These are phyloP conservation scores for Colletotrichum coccodes DNA, from an alignment of 2,329 filamentous ascomycete species.

Conservation along the genomic window DNA sequence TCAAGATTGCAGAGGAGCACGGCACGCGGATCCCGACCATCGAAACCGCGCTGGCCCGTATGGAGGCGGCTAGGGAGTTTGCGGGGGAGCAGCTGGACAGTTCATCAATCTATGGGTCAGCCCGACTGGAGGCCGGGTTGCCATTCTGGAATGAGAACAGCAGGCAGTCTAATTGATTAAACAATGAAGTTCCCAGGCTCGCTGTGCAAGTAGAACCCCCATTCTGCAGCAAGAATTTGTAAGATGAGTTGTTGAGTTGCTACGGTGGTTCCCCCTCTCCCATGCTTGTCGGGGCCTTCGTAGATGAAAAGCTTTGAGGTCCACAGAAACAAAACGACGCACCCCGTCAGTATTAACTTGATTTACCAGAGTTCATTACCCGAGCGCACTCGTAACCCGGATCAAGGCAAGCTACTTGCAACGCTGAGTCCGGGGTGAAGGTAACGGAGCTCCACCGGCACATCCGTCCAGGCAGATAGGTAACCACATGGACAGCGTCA, in stretches of 20 bases:
- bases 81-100: slow-evolving; percentile 26
- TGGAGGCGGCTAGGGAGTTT: slow-evolving; percentile 18
- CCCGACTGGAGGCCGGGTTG: slow-evolving; percentile 22
- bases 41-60: slow-evolving; percentile 21
- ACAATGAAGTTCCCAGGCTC: background rate
- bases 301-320: background rate
- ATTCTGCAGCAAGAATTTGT: background rate
- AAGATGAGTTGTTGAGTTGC: background rate
- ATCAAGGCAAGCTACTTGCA: background rate
- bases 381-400: background rate
- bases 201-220: background rate
- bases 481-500: background rate
- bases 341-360: background rate
- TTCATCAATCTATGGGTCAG: slow-evolving; percentile 21
- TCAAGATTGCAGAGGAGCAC: slow-evolving; percentile 22
- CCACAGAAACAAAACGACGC: background rate
- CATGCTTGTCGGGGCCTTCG: background rate
- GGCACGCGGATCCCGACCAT: slow-evolving; percentile 20
- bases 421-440: background rate
- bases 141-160: slow-evolving; percentile 30
- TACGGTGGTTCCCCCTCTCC: background rate
- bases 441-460: background rate
- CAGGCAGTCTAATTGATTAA: slow-evolving; percentile 17
- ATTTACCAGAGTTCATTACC: background rate
- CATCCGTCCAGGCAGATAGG: background rate